Evolutionary conservation across 2,329 filamentous ascomycete genomes (phyloP), one percentile per base, ranked within the genome.

Genomic region (Dendryphion nanum): DNA sequence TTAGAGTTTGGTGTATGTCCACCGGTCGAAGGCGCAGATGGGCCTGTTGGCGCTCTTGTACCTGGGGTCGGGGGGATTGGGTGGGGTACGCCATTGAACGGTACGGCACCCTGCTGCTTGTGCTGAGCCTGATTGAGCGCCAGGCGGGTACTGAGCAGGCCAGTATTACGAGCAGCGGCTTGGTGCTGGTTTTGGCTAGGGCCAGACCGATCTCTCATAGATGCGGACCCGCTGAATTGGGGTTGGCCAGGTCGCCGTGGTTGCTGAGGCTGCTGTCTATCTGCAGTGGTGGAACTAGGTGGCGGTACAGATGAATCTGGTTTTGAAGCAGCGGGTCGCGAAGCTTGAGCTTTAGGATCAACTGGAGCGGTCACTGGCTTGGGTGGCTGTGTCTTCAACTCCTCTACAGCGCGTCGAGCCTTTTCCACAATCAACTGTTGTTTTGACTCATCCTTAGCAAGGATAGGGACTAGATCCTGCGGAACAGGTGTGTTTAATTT

Each of bases 391-490:
- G 53, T 50, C 45, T 69, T 69, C 31, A 58, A 48, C 46, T 78
- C 71, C 40, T 88, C 82, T 2, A 82, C 83, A 50, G 91, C 85
- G 57, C 82, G 80, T 44, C 87, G 81, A 1, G 89, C 89, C 66
- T 90, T 94, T 53, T 89, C 85, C 57, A 95, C 85, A 47, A 98
- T 97, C 59, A 90, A 82, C 57, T 89, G 83, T 67, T 97, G 93
- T 71, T 96, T 98, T 31, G 74, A 78, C n/a, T 89, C 89, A 61
- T 98, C 93, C 64, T 97, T 98, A 41, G 93, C 91, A 44, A 98
- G 85, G 50, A 98, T 98, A 2, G 88, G 85, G 18, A 98, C 89
- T 23, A 98, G 71, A 65, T 98, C 93, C 35, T 80, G 83, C 1
- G 93, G 93, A 8, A 98, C 89, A 5, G 90, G 89, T 3, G 91